Base-by-base conservation (phyloP, 352 stramenopile genomes). In the Phytophthora foliorum region DNA sequence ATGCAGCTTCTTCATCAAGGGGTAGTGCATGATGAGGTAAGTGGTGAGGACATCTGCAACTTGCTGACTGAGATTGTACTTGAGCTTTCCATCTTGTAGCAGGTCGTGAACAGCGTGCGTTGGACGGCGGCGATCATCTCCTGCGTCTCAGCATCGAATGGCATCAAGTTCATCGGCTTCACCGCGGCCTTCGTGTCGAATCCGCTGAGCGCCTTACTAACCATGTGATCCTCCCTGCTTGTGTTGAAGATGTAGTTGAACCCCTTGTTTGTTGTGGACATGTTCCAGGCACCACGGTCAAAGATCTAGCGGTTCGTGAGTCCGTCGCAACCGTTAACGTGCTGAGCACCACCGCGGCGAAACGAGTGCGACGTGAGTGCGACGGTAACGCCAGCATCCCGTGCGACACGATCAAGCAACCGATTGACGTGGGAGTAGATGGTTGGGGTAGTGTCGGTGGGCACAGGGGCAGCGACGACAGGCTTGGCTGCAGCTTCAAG, bases 191-290 rank as follows among this genome's bases (percentile, higher is more conserved):
- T 27, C 0, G 50, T 32, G 22, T 25, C 29, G 41, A 58, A 49
- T 6, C 60, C 68, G 19, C 68, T 70, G 19, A 67, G 42, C n/a
- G n/a, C n/a, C n/a, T n/a, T n/a, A n/a, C n/a, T n/a, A n/a, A n/a
- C n/a, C n/a, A n/a, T n/a, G n/a, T n/a, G n/a, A n/a, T n/a, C n/a
- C n/a, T n/a, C n/a, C n/a, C n/a, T n/a, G n/a, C n/a, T n/a, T 17
- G 42, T 63, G 19, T 67, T 77, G 48, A 61, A 72, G 24, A 72
- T 41, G 13, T 67, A 62, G 3, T 53, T 63, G 21, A 63, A 67
- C 0, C 56, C 50, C 24, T 59, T 67, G 42, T 72, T 69, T n/a
- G 32, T 69, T 25, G 42, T 69, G 6, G 13, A 38, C 68, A 64
- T 68, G 27, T 63, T 72, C 42, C 56, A 59, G 54, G 34, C 56